Conservation (phyloP, 495 filamentous ascomycete species). For the Pyrenula aspistea region DNA sequence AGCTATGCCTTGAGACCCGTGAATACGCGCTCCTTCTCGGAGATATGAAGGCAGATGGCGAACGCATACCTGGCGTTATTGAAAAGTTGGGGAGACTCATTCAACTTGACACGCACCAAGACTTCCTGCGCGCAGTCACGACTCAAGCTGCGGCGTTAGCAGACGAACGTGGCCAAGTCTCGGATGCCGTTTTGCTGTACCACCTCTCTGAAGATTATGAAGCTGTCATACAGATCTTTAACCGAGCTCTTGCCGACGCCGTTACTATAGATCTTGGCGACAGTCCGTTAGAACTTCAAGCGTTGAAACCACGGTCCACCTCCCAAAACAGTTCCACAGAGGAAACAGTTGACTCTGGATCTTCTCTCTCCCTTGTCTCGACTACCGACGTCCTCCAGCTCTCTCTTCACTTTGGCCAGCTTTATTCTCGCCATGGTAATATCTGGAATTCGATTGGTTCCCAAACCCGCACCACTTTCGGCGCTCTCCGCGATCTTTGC, state of each 20-base stretch:
- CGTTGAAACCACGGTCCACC: conserved; percentile 51
- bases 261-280: conserved; percentile 72
- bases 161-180: conserved; percentile 83
- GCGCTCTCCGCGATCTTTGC: conserved; percentile 7
- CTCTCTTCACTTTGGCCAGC: conserved; percentile 5
- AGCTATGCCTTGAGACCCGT: conserved; percentile 84
- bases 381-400: background rate
- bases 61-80: conserved; percentile 70
- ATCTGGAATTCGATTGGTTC: background rate
- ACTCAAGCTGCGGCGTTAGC: conserved; percentile 80
- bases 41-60: conserved; percentile 74
- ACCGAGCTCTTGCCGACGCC: conserved; percentile 79
- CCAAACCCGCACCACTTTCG: background rate
- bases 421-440: background rate
- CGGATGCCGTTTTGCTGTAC: conserved; percentile 87
- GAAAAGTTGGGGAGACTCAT: conserved; percentile 83
- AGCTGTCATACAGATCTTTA: conserved; percentile 76
- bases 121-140: conserved; percentile 79
- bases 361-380: conserved; percentile 1
- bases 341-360: background rate
- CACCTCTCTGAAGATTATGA: conserved; percentile 93
- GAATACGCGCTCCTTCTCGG: conserved; percentile 91
- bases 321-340: conserved; percentile 12
- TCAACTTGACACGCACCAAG: conserved; percentile 60
- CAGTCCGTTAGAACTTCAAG: conserved; percentile 60